Evolutionary conservation across 768 basidiomycete genomes (phyloP), one percentile per base, ranked within the genome.

Genomic region (Xerocomellus intermedius): DNA sequence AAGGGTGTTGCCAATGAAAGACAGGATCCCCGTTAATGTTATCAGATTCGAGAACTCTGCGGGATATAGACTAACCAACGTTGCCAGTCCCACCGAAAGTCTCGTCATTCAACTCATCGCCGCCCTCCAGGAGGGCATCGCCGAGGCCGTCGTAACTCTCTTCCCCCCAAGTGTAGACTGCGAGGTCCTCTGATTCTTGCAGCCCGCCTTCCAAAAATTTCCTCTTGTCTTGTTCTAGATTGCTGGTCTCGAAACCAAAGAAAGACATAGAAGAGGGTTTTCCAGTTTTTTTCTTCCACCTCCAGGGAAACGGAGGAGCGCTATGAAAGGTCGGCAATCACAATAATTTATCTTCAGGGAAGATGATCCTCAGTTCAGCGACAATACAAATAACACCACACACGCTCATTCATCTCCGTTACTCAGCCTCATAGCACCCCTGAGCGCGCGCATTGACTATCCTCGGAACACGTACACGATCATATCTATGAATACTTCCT

Each of bases 21-120:
- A 33, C 12, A 8, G 36, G 16, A 42, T 24, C 30, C 38, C 22
- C 43, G 46, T 54, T 28, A 65, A 51, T 47, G 48, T 33, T 6
- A 52, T 59, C 53, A 54, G 60, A 66, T 65, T 56, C 33, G 36
- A 52, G 43, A 33, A 37, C 9, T 32, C 16, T 53, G 45, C 3
- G 33, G n/a, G 30, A 12, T 36, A 19, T 17, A 48, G 51, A 74
- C 88, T 79, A 69, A 94, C 94, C 92, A 55, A 96, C 82, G 59
- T 67, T 73, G 33, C 79, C 85, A 47, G 75, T 60, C 38, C 74
- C 81, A 30, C 95, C 97, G 74, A 99, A 99, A 3, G 97, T 99
- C 77, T 96, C 94, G 72, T 96, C 93, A 73, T 99, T 98, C 63
- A 95, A 69, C 62, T 95, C 94, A 77, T 98, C 94, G 53, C 85